A percentile compares a stretch with the other conserved stretches of the same genome.
phyloP scores from a whole-genome alignment of 805 yeast genomes.

The Lachancea kluyveri region DNA sequence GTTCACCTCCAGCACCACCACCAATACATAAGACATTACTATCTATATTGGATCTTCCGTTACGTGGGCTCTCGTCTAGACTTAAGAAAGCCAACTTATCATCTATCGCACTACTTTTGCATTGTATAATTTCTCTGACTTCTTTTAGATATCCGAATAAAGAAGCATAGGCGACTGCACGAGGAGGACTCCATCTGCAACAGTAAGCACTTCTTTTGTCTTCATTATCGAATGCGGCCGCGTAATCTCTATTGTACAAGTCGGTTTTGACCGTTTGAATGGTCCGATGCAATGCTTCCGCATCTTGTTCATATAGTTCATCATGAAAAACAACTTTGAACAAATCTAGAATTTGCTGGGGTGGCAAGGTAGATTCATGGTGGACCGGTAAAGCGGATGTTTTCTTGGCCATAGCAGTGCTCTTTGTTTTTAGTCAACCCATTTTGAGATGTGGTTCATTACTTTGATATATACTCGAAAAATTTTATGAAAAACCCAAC shows the following conservation, averaged over 20 bases:
- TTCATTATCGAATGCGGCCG: conserved; percentile 58
- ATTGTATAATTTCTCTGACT: conserved; percentile 32
- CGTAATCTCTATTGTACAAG: conserved; percentile 64
- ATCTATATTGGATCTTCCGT: not conserved
- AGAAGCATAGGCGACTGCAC: conserved; percentile 69
- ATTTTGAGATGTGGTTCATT: too few species aligned
- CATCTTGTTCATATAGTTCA: conserved; percentile 20
- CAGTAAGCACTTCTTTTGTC: conserved; percentile 70
- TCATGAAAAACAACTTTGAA: conserved; percentile 24
- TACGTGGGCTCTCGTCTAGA: not conserved
- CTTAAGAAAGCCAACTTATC: not conserved
- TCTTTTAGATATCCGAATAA: conserved; percentile 49
- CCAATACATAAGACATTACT: conserved; percentile 58
- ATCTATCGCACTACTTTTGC: not conserved
- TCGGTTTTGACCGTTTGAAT: conserved; percentile 68
- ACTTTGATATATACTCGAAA: too few species aligned
- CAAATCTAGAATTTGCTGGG: conserved; percentile 27
- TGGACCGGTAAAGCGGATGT: conserved; percentile 20
- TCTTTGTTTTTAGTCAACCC: too few species aligned
- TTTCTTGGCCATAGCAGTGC: conserved; percentile 6
- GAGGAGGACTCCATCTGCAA: conserved; percentile 79
- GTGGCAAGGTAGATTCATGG: conserved; percentile 20
- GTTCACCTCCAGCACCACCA: conserved; percentile 87
- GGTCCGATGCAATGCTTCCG: conserved; percentile 13
- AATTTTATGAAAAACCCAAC: too few species aligned